These are phyloP conservation scores for Rhododendron simsii DNA, from an alignment of 148 eudicot genomes.

Conservation along the genomic window DNA sequence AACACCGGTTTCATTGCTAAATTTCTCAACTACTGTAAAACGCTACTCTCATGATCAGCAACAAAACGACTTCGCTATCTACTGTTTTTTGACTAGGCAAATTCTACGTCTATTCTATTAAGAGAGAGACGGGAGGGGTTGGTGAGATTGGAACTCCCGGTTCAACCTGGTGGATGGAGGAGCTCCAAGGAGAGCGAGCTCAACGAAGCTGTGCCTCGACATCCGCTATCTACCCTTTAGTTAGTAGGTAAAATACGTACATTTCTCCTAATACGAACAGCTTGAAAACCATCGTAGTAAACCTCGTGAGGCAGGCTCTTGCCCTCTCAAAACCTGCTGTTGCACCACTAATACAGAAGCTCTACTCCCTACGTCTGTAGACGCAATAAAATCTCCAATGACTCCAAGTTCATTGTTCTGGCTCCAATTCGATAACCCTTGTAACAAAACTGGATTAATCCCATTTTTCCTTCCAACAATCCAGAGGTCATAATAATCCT, in stretches of 20 bases:
- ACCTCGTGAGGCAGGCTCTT: slow-evolving; percentile 12
- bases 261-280: background rate
- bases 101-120: background rate
- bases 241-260: background rate
- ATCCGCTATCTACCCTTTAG: background rate
- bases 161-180: no score
- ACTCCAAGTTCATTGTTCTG: slow-evolving; percentile 61
- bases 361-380: slow-evolving; percentile 38
- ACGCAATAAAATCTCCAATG: slow-evolving; percentile 65
- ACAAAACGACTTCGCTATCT: background rate
- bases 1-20: background rate
- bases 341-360: slow-evolving; percentile 76
- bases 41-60: background rate
- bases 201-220: background rate
- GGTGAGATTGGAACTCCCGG: no score
- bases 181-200: no score
- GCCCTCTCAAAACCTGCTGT: slow-evolving; percentile 70
- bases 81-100: background rate
- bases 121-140: no score
- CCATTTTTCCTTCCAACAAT: slow-evolving; percentile 72
- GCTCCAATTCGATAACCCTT: slow-evolving; percentile 65
- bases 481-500: slow-evolving; percentile 54
- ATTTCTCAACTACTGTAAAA: background rate
- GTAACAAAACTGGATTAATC: slow-evolving; percentile 46
- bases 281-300: background rate